Evolutionary conservation across 148 eudicot genomes (phyloP).

Genomic region (Vaccinium vitisidaea): DNA sequence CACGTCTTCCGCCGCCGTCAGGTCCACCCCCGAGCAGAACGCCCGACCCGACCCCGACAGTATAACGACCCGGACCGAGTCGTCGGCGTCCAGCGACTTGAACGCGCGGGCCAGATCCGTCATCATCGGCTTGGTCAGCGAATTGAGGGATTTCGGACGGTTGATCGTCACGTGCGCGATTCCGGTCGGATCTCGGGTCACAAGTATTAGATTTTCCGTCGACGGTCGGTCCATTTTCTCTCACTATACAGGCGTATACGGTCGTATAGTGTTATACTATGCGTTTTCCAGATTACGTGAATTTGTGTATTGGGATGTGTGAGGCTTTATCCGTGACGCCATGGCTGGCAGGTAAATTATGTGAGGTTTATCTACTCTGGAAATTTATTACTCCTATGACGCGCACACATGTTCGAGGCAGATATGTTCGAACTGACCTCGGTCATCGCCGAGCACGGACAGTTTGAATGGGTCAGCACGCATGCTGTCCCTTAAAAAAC

Average conservation of each 20-base stretch:
- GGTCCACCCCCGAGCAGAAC: conserved; percentile 89
- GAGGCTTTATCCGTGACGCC: not conserved
- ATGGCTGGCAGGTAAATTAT: not conserved
- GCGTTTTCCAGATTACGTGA: not conserved
- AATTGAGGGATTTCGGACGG: conserved; percentile 83
- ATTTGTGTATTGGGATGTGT: not conserved
- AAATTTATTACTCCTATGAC: too few species aligned
- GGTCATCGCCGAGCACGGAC: too few species aligned
- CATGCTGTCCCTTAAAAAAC: too few species aligned
- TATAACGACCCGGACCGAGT: conserved; percentile 68
- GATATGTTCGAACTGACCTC: too few species aligned
- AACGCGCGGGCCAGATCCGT: conserved; percentile 53
- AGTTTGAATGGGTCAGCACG: too few species aligned
- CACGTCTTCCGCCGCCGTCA: conserved; percentile 87
- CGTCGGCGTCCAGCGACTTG: conserved; percentile 56
- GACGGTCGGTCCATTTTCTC: conserved; percentile 26
- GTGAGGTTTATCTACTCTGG: not conserved
- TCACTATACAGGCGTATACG: not conserved
- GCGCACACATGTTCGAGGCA: not conserved
- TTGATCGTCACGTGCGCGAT: conserved; percentile 64
- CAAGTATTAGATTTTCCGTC: conserved; percentile 54
- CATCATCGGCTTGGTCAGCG: conserved; percentile 72
- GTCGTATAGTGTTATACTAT: not conserved
- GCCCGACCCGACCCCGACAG: conserved; percentile 81
- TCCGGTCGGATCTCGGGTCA: conserved; percentile 47